Base-by-base conservation (phyloP, 1,284 basidiomycete species). In the Ganoderma leucocontextum region DNA sequence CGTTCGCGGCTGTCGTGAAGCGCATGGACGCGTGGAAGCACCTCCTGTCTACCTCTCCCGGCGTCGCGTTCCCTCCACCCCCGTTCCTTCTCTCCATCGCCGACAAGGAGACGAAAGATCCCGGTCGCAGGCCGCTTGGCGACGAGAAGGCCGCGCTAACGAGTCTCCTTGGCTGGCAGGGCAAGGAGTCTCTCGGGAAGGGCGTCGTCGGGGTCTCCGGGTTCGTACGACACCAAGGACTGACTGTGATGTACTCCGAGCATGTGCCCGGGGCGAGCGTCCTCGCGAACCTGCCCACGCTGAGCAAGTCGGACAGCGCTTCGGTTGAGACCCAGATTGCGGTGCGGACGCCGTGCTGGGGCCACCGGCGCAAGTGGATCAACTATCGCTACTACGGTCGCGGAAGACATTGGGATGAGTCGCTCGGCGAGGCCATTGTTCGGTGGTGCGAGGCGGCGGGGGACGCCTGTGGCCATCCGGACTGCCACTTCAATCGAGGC, bases 161-260 rank as follows among this genome's bases (percentile, higher is more conserved):
- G 12, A 87, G 84, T 71, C 71, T 91, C 6, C 79, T 89, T 1
- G 89, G 90, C 1, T 91, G 89, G 89, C 85, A 86, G 52, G 82
- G 82, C 25, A 83, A 82, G 70, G 83, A 83, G 36, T 73, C 78
- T 1, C 75, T 77, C 13, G 85, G 82, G 1, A 80, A 75, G n/a
- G 84, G 83, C 3, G 86, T 91, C 85, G 73, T 77, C 8, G 88
- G 88, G 4, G 79, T 82, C 15, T 62, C 74, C 5, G 88, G 89
- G 9, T 91, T 92, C 70, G 80, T 89, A 38, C 78, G 85, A 38
- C 89, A 90, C 44, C 91, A 92, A 74, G 82, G 81, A 35, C 78
- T 92, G 19, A 86, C 86, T 2, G 80, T 88, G 13, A 76, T 91
- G n/a, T 84, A 85, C 63, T 84, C 85, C 19, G 79, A 82, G 44